phyloP scores from a whole-genome alignment of 148 eudicot species.

The Rhododendron henanense region DNA sequence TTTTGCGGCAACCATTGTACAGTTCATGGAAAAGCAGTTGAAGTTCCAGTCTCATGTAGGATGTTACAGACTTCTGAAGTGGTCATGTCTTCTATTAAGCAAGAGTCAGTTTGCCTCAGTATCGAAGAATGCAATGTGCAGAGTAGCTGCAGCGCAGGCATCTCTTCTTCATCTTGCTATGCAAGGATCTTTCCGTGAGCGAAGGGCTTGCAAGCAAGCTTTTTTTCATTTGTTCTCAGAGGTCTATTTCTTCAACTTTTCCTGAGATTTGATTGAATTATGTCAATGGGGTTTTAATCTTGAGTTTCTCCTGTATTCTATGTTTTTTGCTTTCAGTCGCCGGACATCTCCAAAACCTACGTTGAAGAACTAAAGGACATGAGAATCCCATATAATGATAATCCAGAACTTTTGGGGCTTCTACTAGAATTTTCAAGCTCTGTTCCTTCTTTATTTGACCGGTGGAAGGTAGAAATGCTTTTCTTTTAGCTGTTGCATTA shows the following conservation, averaged over 20 bases:
- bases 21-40: slow-evolving; percentile 75
- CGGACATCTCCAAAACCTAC: slow-evolving; percentile 48
- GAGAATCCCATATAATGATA: slow-evolving; percentile 64
- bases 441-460: slow-evolving; percentile 41
- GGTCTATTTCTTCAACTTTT: slow-evolving; percentile 33
- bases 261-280: background rate
- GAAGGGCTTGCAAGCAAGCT: slow-evolving; percentile 61
- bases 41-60: slow-evolving; percentile 68
- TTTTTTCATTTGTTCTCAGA: slow-evolving; percentile 60
- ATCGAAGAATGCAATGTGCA: slow-evolving; percentile 76
- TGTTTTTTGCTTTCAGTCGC: slow-evolving; percentile 45
- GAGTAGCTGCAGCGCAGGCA: slow-evolving; percentile 70
- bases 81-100: slow-evolving; percentile 73
- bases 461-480: slow-evolving; percentile 53
- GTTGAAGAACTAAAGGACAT: slow-evolving; percentile 64
- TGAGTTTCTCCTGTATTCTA: background rate
- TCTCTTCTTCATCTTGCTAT: slow-evolving; percentile 56
- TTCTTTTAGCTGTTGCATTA: background rate
- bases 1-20: slow-evolving; percentile 89
- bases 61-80: slow-evolving; percentile 75
- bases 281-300: background rate
- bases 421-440: slow-evolving; percentile 66
- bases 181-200: slow-evolving; percentile 66
- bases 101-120: slow-evolving; percentile 70
- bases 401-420: slow-evolving; percentile 62